Evolutionary conservation across 2,329 filamentous ascomycete genomes (phyloP).

Genomic region (Magnaporthiopsis incrustans): DNA sequence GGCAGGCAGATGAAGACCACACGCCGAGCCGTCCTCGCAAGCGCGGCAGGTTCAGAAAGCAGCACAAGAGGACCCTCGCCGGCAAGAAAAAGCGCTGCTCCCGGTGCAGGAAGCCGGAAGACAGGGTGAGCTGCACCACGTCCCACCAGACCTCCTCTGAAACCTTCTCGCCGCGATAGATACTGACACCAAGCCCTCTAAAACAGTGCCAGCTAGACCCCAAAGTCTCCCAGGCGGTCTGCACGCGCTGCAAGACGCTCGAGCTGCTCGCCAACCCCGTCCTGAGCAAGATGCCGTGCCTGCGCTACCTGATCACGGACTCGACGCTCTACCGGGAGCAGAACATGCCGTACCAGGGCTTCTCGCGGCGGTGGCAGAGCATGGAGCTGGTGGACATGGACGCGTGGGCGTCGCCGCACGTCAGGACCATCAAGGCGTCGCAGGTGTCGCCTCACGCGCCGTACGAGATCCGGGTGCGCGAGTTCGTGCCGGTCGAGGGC

Average conservation of each 20-base stretch:
- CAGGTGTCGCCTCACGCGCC: conserved; percentile 14
- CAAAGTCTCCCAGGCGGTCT: background rate
- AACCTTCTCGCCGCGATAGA: background rate
- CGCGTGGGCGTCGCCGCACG: conserved; percentile 16
- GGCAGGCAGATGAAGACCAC: background rate
- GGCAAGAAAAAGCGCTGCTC: background rate
- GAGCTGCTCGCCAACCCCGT: background rate
- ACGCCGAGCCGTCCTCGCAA: background rate
- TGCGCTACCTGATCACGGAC: conserved; percentile 16
- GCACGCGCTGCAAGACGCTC: background rate
- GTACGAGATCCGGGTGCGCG: conserved; percentile 16
- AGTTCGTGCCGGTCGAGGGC: conserved; percentile 18
- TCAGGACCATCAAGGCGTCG: conserved; percentile 15
- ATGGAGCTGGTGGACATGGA: conserved; percentile 20
- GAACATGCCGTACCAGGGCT: conserved; percentile 13
- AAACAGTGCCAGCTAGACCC: background rate
- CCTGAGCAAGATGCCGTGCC: conserved; percentile 19
- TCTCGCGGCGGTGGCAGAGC: conserved; percentile 17
- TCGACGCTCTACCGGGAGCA: conserved; percentile 17
- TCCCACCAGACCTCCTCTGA: too few species aligned
- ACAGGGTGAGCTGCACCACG: background rate
- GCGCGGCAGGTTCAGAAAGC: background rate
- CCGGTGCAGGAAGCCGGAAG: background rate
- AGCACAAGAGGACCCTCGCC: background rate
- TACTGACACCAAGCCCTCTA: background rate